Percentiles rank a stretch among this genome's conserved stretches.
These are phyloP conservation scores for Cucurbita ficifolia DNA, from an alignment of 306 rosid species.

Conservation along the genomic window DNA sequence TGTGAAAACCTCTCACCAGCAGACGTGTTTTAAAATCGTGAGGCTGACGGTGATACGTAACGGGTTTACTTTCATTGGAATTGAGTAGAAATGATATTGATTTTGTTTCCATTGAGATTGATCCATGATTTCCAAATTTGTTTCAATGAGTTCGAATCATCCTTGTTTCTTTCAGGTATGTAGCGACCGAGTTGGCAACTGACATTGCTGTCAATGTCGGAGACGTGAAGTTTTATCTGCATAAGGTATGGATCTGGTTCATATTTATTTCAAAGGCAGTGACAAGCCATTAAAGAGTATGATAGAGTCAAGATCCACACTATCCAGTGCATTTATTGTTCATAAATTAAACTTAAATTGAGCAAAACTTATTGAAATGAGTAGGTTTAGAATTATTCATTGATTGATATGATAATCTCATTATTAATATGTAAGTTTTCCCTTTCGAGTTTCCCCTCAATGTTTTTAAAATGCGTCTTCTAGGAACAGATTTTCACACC, in stretches of 20 bases:
- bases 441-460: too few species aligned
- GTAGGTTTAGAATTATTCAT: background rate
- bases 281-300: background rate
- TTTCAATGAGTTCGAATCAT: conserved; percentile 1
- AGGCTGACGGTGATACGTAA: too few species aligned
- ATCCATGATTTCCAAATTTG: background rate
- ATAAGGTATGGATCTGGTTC: conserved; percentile 52
- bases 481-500: too few species aligned
- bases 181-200: conserved; percentile 61
- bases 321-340: background rate
- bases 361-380: too few species aligned
- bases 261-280: background rate
- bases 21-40: too few species aligned
- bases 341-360: background rate
- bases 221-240: conserved; percentile 65
- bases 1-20: too few species aligned
- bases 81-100: background rate
- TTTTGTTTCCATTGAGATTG: background rate
- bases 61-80: background rate
- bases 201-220: conserved; percentile 58
- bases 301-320: background rate
- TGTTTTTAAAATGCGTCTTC: too few species aligned
- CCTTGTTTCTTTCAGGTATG: conserved; percentile 38
- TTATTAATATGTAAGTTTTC: background rate
- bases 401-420: background rate